Base-by-base conservation (phyloP, 805 yeast genomes). In the Sungouiella blattae region DNA sequence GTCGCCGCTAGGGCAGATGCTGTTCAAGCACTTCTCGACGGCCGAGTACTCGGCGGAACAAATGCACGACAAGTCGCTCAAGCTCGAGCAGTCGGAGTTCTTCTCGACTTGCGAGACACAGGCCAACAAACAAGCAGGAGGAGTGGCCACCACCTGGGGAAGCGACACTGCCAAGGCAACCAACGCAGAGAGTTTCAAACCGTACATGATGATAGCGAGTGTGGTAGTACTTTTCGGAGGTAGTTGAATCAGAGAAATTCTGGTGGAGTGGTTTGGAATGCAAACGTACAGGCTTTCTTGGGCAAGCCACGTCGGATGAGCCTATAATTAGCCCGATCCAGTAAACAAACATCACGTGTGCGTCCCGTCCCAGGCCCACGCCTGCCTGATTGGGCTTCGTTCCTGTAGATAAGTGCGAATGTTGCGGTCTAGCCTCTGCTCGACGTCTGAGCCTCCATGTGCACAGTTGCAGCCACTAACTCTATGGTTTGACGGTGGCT, bases 101-200 rank as follows among this genome's bases (percentile, higher is more conserved):
- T 74, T 74, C 43, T 73, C 69, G 37, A 83, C 89, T 52, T 77
- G 72, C 38, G 87, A 74, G 40, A 85, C 91, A 75, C 96, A 87
- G 26, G 95, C 94, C 59, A 88, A 71, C 47, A 88, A 66, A 71
- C 96, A 88, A 25, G 96, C 96, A 41, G 96, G 96, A 33, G 96
- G 93, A 37, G 91, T 71, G 36, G 85, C 81, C 30, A 78, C 75
- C 20, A 73, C 71, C 21, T 69, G 52, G 16, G 74, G 64, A 38
- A 69, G 49, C 41, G 62, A 57, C 20, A 73, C 59, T 34, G 72
- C 67, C 39, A 69, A 48, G 17, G 61, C 61, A 32, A 42, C 32
- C 33, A 48, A 33, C 12, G 41, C 40, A 17, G 50, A 43, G 28
- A 46, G 23, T 24, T 44, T 46, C 28, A 41, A 39, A 13, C 45